phyloP scores from a whole-genome alignment of 140 eudicot genomes.

The Stevia rebaudiana region DNA sequence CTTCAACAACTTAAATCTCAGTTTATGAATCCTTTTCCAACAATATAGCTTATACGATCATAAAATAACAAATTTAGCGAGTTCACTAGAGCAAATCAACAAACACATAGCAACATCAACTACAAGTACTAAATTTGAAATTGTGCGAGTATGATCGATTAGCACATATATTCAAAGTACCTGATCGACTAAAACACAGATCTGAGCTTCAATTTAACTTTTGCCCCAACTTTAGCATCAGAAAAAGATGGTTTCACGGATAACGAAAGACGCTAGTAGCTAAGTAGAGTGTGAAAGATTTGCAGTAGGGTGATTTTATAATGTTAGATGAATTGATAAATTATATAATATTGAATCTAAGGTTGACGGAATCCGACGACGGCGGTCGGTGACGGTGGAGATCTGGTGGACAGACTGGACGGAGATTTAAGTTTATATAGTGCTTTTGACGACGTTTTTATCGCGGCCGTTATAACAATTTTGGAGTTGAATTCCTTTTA shows the following conservation, averaged over 20 bases:
- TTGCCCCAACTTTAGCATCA: slow-evolving; percentile 17
- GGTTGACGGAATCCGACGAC: slow-evolving; percentile 32
- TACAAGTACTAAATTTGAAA: not conserved
- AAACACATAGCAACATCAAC: not conserved
- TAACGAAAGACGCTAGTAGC: slow-evolving; percentile 8
- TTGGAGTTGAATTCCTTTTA: not conserved
- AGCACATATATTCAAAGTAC: not conserved
- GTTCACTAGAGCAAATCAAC: not conserved
- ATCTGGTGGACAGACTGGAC: slow-evolving; percentile 20
- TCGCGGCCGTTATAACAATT: slow-evolving; percentile 29
- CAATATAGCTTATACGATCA: not conserved
- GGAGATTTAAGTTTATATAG: slow-evolving; percentile 9
- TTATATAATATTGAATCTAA: not conserved
- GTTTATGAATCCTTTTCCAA: not conserved
- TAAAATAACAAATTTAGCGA: not conserved
- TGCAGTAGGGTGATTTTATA: not conserved
- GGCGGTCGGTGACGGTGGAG: slow-evolving; percentile 39
- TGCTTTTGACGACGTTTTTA: slow-evolving; percentile 23
- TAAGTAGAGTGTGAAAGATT: slow-evolving; percentile 21
- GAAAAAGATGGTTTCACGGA: not conserved
- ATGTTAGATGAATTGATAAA: not conserved
- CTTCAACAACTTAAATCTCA: not conserved
- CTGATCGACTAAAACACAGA: slow-evolving; percentile 12
- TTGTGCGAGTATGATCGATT: not conserved
- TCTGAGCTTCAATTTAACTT: slow-evolving; percentile 9